Evolutionary conservation across 192 early-diverging fungal species (phyloP).

Genomic region (Coemansia reversa): DNA sequence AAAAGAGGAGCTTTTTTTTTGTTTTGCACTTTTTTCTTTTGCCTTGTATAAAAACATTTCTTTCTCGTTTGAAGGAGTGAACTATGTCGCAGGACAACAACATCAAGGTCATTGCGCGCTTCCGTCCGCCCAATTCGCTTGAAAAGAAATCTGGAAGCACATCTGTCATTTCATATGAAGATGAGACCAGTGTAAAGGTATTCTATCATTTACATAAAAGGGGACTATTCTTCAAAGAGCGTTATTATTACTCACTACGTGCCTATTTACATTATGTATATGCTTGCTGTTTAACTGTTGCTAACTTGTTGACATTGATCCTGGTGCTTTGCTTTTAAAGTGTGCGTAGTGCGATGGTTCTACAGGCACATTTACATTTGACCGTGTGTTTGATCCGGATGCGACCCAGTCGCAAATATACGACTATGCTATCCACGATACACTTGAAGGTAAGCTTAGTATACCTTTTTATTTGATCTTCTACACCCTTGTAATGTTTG

Average conservation of each 20-base stretch:
- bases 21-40: neutral
- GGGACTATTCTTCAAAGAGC: neutral
- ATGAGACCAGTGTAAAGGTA: slow-evolving; percentile 59
- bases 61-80: neutral
- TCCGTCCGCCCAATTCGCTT: slow-evolving; percentile 90
- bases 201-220: neutral
- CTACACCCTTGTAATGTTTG: neutral
- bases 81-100: slow-evolving; percentile 71
- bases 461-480: neutral
- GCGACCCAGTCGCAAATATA: slow-evolving; percentile 85
- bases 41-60: neutral
- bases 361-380: slow-evolving; percentile 83
- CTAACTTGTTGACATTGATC: neutral
- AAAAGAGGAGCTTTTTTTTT: neutral
- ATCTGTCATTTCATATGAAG: slow-evolving; percentile 76
- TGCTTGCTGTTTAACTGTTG: neutral
- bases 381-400: slow-evolving; percentile 84
- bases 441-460: slow-evolving; percentile 78
- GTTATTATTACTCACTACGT: neutral
- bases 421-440: slow-evolving; percentile 86
- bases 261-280: neutral
- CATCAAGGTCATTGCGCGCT: slow-evolving; percentile 97
- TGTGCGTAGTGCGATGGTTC: slow-evolving; percentile 57
- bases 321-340: slow-evolving; percentile 21
- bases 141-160: slow-evolving; percentile 91